Evolutionary conservation across 768 basidiomycete species (phyloP).

Genomic region (Leccinum broughii): DNA sequence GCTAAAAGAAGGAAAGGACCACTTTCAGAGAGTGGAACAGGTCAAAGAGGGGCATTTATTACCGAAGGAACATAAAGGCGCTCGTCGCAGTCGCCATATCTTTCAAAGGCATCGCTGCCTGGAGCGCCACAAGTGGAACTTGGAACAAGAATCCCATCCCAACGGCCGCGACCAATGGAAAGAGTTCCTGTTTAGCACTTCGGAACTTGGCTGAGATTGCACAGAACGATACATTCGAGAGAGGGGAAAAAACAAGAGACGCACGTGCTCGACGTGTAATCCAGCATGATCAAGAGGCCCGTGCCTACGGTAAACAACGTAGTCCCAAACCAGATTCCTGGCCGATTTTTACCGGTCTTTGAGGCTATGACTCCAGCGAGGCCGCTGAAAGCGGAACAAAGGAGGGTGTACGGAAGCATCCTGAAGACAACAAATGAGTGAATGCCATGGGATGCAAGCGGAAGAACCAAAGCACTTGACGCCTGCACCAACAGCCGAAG

Average conservation of each 20-base stretch:
- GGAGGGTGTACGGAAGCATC: conserved; percentile 73
- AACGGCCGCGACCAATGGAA: conserved; percentile 62
- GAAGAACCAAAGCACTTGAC: conserved; percentile 57
- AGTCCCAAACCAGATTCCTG: conserved; percentile 64
- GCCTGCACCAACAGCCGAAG: conserved; percentile 71
- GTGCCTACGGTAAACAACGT: conserved; percentile 60
- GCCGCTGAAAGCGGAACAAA: conserved; percentile 51
- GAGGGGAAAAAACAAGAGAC: conserved; percentile 14
- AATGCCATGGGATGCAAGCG: not conserved
- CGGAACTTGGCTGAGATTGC: conserved; percentile 5
- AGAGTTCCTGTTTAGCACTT: conserved; percentile 63
- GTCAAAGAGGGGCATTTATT: not conserved
- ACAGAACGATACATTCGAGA: not conserved
- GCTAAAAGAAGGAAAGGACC: conserved; percentile 32
- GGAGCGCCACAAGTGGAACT: conserved; percentile 70
- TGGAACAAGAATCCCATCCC: conserved; percentile 69
- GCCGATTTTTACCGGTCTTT: conserved; percentile 55
- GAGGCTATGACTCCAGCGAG: conserved; percentile 59
- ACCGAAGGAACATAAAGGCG: conserved; percentile 71
- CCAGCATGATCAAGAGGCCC: conserved; percentile 72
- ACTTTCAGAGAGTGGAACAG: not conserved
- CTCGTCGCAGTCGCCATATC: conserved; percentile 85
- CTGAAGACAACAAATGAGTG: conserved; percentile 33
- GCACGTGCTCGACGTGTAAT: conserved; percentile 52
- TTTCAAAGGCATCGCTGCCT: conserved; percentile 82